Percentiles rank a stretch among this genome's conserved stretches.
These are phyloP conservation scores for Populus alba DNA, from an alignment of 345 rosid species.

Conservation along the genomic window DNA sequence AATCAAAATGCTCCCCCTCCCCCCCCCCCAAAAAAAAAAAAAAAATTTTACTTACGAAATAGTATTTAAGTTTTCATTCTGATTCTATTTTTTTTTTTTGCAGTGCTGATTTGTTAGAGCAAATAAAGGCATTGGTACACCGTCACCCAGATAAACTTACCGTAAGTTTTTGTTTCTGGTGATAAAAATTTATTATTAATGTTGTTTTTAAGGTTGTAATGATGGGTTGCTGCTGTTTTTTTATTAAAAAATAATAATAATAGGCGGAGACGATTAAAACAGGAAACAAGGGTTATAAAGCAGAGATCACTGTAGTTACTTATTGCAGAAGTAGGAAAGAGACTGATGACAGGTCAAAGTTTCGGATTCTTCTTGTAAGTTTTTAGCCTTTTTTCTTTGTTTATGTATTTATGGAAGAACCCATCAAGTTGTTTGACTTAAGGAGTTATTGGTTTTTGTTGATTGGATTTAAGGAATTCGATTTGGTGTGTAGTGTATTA, in stretches of 20 bases:
- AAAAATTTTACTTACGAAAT: background rate
- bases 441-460: background rate
- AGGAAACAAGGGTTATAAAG: conserved; percentile 65
- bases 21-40: too few relatives aligned
- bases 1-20: too few relatives aligned
- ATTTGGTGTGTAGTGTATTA: conserved; percentile 29
- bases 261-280: conserved; percentile 60
- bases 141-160: conserved; percentile 72
- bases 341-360: conserved; percentile 55
- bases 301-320: conserved; percentile 68
- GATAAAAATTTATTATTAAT: background rate
- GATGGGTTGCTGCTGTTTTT: background rate
- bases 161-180: conserved; percentile 32
- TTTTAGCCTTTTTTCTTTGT: background rate
- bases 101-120: conserved; percentile 67
- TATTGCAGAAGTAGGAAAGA: conserved; percentile 46
- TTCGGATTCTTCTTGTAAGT: conserved; percentile 95
- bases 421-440: background rate
- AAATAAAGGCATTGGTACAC: conserved; percentile 56
- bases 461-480: background rate
- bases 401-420: background rate
- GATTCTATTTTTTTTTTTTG: background rate
- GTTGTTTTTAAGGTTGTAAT: background rate
- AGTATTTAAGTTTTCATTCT: background rate
- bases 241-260: background rate